Evolutionary conservation across 306 rosid species (phyloP).

Genomic region (Betula pendula): DNA sequence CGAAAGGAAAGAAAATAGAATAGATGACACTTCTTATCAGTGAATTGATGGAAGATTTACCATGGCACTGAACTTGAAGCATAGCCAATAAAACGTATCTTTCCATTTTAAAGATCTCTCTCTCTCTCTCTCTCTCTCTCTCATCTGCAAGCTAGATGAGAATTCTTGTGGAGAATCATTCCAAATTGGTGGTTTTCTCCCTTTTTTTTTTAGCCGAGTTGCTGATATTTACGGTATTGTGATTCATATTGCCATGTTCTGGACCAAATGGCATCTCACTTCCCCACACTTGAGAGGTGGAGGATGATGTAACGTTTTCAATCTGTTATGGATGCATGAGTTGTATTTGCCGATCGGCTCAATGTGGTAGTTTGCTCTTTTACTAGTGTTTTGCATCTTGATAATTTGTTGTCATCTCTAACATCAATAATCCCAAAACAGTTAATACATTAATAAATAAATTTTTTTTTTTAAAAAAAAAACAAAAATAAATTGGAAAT

Average conservation of each 20-base stretch:
- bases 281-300: neutral
- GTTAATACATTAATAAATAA: too few species aligned
- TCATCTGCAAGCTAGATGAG: too few species aligned
- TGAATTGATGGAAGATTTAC: constrained; percentile 3
- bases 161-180: neutral
- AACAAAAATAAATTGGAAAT: too few species aligned
- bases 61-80: constrained; percentile 10
- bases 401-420: too few species aligned
- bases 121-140: neutral
- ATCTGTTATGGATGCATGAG: too few species aligned
- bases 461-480: too few species aligned
- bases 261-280: neutral
- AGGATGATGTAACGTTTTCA: neutral
- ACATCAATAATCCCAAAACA: too few species aligned
- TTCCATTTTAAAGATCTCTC: neutral
- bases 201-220: neutral
- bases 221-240: neutral
- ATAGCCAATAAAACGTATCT: neutral
- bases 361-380: too few species aligned
- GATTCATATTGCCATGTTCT: neutral
- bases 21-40: neutral
- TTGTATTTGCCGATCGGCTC: neutral
- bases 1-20: neutral
- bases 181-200: neutral
- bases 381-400: too few species aligned